Percentiles rank a stretch among this genome's conserved stretches.
Evolutionary conservation across 495 filamentous ascomycete genomes (phyloP).

Genomic region (Mytilinidion resinicola): DNA sequence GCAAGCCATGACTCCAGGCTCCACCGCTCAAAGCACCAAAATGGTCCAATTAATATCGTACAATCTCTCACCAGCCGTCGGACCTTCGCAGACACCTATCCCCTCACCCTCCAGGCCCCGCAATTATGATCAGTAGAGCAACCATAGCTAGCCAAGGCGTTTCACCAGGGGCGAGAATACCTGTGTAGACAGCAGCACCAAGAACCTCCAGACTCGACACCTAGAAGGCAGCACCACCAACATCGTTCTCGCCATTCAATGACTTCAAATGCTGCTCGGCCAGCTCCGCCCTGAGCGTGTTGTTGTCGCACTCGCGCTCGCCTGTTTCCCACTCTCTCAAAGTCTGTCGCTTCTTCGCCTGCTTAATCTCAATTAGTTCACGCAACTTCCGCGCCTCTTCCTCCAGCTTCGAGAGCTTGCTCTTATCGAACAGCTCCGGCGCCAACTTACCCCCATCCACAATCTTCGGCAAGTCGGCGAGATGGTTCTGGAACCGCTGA

Average conservation of each 20-base stretch:
- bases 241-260: conserved; percentile 48
- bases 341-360: conserved; percentile 45
- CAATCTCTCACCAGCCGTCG: no score
- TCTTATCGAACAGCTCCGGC: conserved; percentile 36
- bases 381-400: conserved; percentile 50
- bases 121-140: no score
- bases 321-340: conserved; percentile 55
- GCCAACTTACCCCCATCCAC: conserved; percentile 52
- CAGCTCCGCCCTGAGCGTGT: conserved; percentile 53
- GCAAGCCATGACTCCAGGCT: no score
- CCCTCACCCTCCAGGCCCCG: no score
- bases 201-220: neutral
- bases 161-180: no score
- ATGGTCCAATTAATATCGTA: no score
- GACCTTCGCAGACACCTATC: no score
- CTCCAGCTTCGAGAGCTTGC: conserved; percentile 40
- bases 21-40: no score
- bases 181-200: neutral
- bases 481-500: conserved; percentile 45
- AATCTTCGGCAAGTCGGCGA: conserved; percentile 46
- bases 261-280: conserved; percentile 56
- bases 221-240: conserved; percentile 31
- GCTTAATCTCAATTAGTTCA: conserved; percentile 50
- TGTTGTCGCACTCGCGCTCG: conserved; percentile 53
- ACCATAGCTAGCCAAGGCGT: no score